Evolutionary conservation across 2,329 filamentous ascomycete species (phyloP).

Genomic region (Chrysoporthe deuterocubensis): DNA sequence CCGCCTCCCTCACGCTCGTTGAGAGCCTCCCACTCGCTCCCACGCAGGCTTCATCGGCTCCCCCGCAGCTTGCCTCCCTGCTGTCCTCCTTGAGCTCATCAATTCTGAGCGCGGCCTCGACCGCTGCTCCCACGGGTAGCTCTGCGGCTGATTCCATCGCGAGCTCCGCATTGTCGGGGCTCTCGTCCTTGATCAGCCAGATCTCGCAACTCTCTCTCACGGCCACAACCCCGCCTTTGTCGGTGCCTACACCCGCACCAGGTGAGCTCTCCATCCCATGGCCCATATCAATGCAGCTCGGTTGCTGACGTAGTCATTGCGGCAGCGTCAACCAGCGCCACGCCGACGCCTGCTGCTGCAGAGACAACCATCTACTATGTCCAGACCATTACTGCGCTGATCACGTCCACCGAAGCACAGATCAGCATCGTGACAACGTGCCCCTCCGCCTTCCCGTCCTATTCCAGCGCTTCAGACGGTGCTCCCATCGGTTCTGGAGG

Average conservation of each 20-base stretch:
- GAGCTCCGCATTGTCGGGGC: constrained; percentile 19
- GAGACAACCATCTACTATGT: constrained; percentile 28
- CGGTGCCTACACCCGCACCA: constrained; percentile 7
- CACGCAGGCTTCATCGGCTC: neutral
- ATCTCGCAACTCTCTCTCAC: constrained; percentile 25
- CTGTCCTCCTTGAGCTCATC: constrained; percentile 26
- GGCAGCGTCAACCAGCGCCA: neutral
- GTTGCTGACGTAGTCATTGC: constrained; percentile 11
- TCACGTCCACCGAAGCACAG: constrained; percentile 21
- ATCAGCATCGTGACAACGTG: constrained; percentile 20
- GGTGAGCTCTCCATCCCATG: neutral
- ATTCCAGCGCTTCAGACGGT: neutral
- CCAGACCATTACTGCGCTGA: constrained; percentile 27
- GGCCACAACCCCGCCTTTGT: neutral
- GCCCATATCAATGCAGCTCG: too few relatives aligned
- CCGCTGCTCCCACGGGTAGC: neutral
- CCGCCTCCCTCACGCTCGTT: constrained; percentile 19
- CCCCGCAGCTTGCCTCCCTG: constrained; percentile 20
- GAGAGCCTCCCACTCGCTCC: constrained; percentile 13
- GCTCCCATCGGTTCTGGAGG: neutral
- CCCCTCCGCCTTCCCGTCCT: constrained; percentile 9
- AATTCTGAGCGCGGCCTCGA: constrained; percentile 6
- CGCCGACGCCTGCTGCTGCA: constrained; percentile 4
- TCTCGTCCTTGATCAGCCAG: constrained; percentile 27
- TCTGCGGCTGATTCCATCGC: constrained; percentile 14